Conservation (phyloP, 352 stramenopile genomes). For the Pythium sukuiense region DNA sequence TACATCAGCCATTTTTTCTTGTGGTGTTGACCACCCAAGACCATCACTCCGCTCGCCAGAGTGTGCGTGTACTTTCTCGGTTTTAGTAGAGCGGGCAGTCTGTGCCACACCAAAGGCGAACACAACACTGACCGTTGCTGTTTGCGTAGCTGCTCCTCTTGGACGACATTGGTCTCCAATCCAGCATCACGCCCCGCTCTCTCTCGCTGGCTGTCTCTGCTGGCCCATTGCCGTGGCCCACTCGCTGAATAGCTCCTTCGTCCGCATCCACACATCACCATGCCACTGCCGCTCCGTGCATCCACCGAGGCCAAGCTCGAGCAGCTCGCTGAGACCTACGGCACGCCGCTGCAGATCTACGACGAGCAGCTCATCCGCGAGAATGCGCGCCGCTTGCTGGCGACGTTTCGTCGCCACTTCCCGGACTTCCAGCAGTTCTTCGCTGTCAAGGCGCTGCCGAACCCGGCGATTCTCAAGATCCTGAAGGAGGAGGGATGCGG, state of each 20-base stretch:
- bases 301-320: constrained; percentile 50
- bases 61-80: constrained; percentile 3
- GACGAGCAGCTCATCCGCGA: constrained; percentile 82
- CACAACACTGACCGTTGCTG: constrained; percentile 3
- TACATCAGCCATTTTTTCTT: constrained; percentile 23
- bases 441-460: constrained; percentile 89
- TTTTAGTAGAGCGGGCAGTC: constrained; percentile 5
- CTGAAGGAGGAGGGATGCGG: constrained; percentile 83
- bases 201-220: background rate
- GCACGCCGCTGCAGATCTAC: constrained; percentile 89
- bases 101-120: background rate
- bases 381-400: constrained; percentile 69
- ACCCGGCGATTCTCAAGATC: constrained; percentile 86
- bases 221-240: constrained; percentile 12
- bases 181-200: constrained; percentile 3
- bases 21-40: constrained; percentile 9
- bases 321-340: constrained; percentile 67
- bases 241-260: background rate
- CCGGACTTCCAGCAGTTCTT: constrained; percentile 88
- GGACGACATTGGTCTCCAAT: background rate
- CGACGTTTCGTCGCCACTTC: constrained; percentile 75
- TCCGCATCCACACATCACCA: constrained; percentile 18
- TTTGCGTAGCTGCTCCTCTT: constrained; percentile 14
- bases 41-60: constrained; percentile 12
- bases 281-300: constrained; percentile 56